These are phyloP conservation scores for Ambrosia trifida DNA, from an alignment of 129 eudicot genomes.

Conservation along the genomic window DNA sequence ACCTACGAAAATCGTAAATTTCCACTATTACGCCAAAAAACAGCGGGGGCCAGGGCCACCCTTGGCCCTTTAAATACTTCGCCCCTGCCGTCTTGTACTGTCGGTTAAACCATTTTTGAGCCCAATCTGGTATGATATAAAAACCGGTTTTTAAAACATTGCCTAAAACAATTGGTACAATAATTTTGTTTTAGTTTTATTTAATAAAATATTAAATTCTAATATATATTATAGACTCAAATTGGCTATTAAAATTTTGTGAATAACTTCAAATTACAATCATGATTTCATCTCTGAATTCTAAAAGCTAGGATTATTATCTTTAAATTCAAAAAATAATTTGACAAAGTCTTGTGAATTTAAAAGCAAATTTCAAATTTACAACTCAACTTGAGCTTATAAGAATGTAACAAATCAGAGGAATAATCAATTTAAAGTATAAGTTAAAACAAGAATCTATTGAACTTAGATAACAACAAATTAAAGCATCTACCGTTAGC, in stretches of 20 bases:
- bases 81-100: too few species aligned
- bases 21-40: too few species aligned
- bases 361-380: background rate
- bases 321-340: background rate
- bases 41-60: too few species aligned
- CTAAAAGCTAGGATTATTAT: background rate
- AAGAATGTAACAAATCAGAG: background rate
- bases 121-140: too few species aligned
- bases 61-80: too few species aligned
- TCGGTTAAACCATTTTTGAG: too few species aligned
- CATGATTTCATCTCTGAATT: background rate
- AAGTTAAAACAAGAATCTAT: conserved; percentile 3
- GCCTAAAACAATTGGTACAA: background rate
- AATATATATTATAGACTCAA: background rate
- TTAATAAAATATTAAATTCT: background rate
- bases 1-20: too few species aligned
- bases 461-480: background rate
- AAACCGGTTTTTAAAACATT: too few species aligned
- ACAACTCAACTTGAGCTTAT: background rate
- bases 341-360: too few species aligned
- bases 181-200: background rate
- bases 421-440: background rate
- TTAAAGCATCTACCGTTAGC: conserved; percentile 1
- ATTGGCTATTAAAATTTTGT: background rate
- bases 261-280: background rate